Base-by-base conservation (phyloP, 495 filamentous ascomycete genomes). In the Immersiella caudata region DNA sequence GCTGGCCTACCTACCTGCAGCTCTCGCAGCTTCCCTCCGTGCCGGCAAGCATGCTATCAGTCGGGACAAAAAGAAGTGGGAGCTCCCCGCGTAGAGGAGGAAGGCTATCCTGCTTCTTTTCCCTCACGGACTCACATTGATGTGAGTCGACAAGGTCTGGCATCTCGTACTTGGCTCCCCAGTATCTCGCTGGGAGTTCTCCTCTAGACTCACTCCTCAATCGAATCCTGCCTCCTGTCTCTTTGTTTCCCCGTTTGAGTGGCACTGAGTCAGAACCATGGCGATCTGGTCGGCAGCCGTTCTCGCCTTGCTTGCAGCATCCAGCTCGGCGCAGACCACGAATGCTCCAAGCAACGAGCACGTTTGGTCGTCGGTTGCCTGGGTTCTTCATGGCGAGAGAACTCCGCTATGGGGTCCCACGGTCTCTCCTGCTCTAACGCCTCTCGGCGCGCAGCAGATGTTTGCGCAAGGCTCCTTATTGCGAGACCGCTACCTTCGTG, bases 361-460 rank as follows among this genome's bases (percentile, higher is more conserved):
- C 20, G 74, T 83, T 54, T 83, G 80, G 80, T 77, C 81, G n/a
- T 79, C 78, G 0, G 74, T 78, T 16, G 74, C 74, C 18, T 83
- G 76, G 71, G 60, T 83, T 51, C 62, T 76, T 21, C 67, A 81
- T 68, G 81, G 80, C 57, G 81, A 83, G 64, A 75, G 74, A 29
- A 83, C 75, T 16, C 81, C 81, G 16, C 29, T 75, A 1, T 62
- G 35, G 11, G 22, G 36, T 0, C 16, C 65, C 1, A 35, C 55
- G 8, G 25, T 61, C 11, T 21, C 20, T 1, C 67, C 74, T 18
- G 67, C 60, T 16, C 68, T 83, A n/a, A 83, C 81, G n/a, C 75
- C 79, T 1, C 40, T 74, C 6, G 81, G 81, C 3, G 80, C 80
- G 14, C 75, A 79, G 33, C 80, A 81, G 68, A 70, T 83, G 61